These are phyloP conservation scores for Acanthamoeba healyi DNA, from an alignment of 208 protist genomes.

Conservation along the genomic window DNA sequence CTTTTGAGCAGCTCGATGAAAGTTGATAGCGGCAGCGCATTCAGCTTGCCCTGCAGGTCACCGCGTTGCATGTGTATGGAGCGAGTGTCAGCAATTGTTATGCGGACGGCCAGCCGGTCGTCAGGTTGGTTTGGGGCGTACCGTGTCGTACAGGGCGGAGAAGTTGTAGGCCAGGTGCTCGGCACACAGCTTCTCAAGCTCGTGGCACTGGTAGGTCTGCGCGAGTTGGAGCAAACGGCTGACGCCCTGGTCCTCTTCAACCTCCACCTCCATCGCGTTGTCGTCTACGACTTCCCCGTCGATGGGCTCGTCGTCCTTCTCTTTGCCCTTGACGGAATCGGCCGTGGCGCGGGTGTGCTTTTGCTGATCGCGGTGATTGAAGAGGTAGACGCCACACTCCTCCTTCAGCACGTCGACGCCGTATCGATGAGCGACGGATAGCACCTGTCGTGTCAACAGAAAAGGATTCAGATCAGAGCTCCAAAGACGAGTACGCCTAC, in stretches of 20 bases:
- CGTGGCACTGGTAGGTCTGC: not conserved
- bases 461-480: not conserved
- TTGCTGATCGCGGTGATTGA: not conserved
- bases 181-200: not conserved
- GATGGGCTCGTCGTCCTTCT: too few species aligned
- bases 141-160: not conserved
- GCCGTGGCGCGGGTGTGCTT: too few species aligned
- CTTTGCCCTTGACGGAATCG: too few species aligned
- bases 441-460: not conserved
- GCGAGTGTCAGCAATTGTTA: not conserved
- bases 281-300: not conserved
- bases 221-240: not conserved
- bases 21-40: not conserved
- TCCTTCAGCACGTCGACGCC: not conserved
- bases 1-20: slow-evolving; percentile 18
- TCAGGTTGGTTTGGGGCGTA: too few species aligned
- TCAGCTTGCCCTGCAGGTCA: slow-evolving; percentile 17
- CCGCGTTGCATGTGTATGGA: too few species aligned
- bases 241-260: not conserved
- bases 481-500: too few species aligned
- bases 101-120: too few species aligned
- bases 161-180: not conserved
- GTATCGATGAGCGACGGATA: not conserved
- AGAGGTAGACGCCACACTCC: not conserved
- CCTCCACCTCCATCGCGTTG: too few species aligned